Conservation (phyloP, 441 rosid species). For the Populus hybrid region DNA sequence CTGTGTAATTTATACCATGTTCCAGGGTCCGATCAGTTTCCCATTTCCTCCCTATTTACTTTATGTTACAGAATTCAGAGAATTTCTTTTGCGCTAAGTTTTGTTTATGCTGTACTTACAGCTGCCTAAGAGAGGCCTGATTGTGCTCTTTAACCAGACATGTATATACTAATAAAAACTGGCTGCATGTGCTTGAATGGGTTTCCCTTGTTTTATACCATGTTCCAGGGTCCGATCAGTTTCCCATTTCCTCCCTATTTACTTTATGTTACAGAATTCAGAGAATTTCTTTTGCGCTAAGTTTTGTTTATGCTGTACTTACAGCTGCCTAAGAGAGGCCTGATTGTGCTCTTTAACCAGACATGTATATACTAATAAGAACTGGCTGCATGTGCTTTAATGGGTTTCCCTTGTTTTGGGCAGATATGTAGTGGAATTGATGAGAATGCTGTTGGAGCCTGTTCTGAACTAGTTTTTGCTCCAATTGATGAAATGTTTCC, state of each 20-base stretch:
- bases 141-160: background rate
- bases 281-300: background rate
- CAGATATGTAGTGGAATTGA: conserved; percentile 77
- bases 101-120: background rate
- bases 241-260: background rate
- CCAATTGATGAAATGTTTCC: too few relatives aligned
- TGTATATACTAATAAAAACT: background rate
- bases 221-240: background rate
- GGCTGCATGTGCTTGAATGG: background rate
- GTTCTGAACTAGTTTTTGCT: too few relatives aligned
- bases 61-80: background rate
- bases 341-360: background rate
- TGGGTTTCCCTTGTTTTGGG: background rate
- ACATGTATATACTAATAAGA: background rate
- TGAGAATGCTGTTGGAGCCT: too few relatives aligned
- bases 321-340: background rate
- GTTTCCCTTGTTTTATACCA: background rate
- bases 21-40: background rate
- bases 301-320: background rate
- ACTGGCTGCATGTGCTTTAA: background rate
- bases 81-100: background rate
- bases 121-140: background rate
- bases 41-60: background rate
- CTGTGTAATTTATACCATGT: background rate
- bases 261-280: background rate